A percentile compares a stretch with the other conserved stretches of the same genome.
Conservation (phyloP, 768 basidiomycete species). For the Trichaptum fuscoviolaceum region DNA sequence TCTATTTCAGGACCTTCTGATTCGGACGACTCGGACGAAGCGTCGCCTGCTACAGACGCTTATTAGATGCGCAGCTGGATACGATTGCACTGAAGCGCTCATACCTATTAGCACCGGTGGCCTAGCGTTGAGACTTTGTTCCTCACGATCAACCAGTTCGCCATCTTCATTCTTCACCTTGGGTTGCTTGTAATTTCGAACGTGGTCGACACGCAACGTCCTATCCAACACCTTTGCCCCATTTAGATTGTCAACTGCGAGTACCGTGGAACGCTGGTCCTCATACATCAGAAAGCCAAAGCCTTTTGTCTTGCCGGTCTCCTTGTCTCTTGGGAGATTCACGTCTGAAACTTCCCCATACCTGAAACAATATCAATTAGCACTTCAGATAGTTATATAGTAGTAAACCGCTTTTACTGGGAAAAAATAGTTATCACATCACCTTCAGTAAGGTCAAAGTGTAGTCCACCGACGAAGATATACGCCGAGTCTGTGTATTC, state of each 20-base stretch:
- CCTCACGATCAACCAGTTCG: slow-evolving; percentile 80
- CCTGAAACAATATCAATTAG: slow-evolving; percentile 34
- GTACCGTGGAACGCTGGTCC: slow-evolving; percentile 91
- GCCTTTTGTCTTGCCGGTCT: slow-evolving; percentile 84
- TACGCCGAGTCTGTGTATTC: slow-evolving; percentile 78
- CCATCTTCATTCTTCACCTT: slow-evolving; percentile 74
- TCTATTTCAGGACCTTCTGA: slow-evolving; percentile 69
- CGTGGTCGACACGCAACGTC: slow-evolving; percentile 88
- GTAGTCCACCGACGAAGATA: slow-evolving; percentile 86
- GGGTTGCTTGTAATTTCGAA: slow-evolving; percentile 87
- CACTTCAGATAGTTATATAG: slow-evolving; percentile 3
- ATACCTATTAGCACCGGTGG: slow-evolving; percentile 65
- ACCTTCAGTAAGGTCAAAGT: slow-evolving; percentile 89
- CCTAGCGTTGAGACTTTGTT: slow-evolving; percentile 82
- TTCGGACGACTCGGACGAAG: slow-evolving; percentile 60
- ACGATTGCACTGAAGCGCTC: slow-evolving; percentile 13
- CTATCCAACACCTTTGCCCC: slow-evolving; percentile 84
- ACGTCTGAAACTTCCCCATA: slow-evolving; percentile 97
- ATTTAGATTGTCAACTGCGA: slow-evolving; percentile 98
- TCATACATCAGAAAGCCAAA: slow-evolving; percentile 99
- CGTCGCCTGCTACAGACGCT: slow-evolving; percentile 39
- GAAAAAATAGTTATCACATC: slow-evolving; percentile 98
- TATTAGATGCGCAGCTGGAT: slow-evolving; percentile 1
- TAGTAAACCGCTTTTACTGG: slow-evolving; percentile 56
- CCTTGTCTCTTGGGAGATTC: slow-evolving; percentile 91